Evolutionary conservation across 1,284 basidiomycete species (phyloP), one percentile per base, ranked within the genome.

Genomic region (Pseudozyma pruni): DNA sequence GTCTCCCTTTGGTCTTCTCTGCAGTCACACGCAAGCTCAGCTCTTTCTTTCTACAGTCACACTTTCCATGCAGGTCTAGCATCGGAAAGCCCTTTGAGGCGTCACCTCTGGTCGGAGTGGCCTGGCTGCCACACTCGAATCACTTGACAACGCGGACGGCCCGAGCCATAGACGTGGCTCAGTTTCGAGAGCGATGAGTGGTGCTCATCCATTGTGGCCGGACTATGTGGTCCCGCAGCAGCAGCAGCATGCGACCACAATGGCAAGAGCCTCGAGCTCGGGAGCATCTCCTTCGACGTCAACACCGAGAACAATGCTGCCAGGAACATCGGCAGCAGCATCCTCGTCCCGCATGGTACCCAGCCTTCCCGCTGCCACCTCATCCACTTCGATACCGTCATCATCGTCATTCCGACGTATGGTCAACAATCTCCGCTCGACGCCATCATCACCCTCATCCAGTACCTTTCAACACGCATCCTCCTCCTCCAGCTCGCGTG

Each of bases 201-300:
- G 41, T 7, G 10, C 38, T 19, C 51, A 50, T 50, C 58, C 58
- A 31, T 16, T 54, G n/a, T 54, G 58, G 58, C 51, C 58, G 35
- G 58, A 61, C 41, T 54, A 45, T 31, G 47, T 32, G 27, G 50
- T 27, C 29, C 46, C 37, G n/a, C 54, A 49, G 22, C 34, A 29
- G 11, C 41, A 29, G 41, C 41, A 43, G 29, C 41, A 31, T 17
- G 9, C 29, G 41, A 34, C 44, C 13, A n/a, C 48, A 25, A 29
- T 17, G 19, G 23, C 27, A 25, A 41, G 17, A 41, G 19, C 25
- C 32, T 40, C 27, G 16, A 49, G 17, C 37, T 32, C 49, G 11
- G 33, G 19, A 47, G 34, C 8, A 6, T 32, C 17, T 31, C 17
- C 48, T 25, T 34, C 48, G 7, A 23, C 31, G 8, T 40, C 39